Evolutionary conservation across 1,284 basidiomycete genomes (phyloP), one percentile per base, ranked within the genome.

Genomic region (Cutaneotrichosporon mucoides): DNA sequence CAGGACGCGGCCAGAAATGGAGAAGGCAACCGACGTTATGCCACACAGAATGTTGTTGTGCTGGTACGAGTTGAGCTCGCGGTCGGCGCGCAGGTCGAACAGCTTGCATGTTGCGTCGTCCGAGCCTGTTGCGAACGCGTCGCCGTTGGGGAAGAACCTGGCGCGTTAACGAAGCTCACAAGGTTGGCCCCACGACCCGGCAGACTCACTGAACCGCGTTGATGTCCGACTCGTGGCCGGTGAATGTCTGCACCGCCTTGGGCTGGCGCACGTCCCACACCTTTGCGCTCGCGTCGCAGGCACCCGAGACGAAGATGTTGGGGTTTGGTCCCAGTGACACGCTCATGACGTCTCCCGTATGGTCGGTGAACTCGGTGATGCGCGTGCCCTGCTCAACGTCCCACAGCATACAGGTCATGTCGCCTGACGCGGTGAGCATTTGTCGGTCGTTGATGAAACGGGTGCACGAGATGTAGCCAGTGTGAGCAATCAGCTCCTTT

Each of bases 321-420:
- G 90, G 89, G 74, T 90, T 95, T 9, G 94, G 92, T 36, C 89
- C 90, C 64, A 98, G 86, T 9, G 95, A 98, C 70, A 99, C 79
- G 73, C 93, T 96, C 95, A 98, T 98, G 62, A 99, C 95, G 81
- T 99, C 95, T 49, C 95, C 96, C 12, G 94, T 97, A 77, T 99
- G 96, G 79, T 98, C 96, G 75, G 90, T 95, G 79, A 99, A 99
- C 80, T 98, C 95, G 68, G 92, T 88, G 12, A 93, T 89, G 63
- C 93, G 84, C 2, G 93, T 91, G 66, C 95, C 96, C 35, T 92
- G 91, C 78, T 98, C 94, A 66, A 99, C 91, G 79, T 99, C 95
- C 95, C 96, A 99, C 43, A 98, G 84, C 92, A 99, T 98, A 78
- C 96, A 98, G 44, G 93, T 96, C 94, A 98, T 99, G 79, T 99